Evolutionary conservation across 768 basidiomycete genomes (phyloP), one percentile per base, ranked within the genome.

Genomic region (Suillus bovinus): DNA sequence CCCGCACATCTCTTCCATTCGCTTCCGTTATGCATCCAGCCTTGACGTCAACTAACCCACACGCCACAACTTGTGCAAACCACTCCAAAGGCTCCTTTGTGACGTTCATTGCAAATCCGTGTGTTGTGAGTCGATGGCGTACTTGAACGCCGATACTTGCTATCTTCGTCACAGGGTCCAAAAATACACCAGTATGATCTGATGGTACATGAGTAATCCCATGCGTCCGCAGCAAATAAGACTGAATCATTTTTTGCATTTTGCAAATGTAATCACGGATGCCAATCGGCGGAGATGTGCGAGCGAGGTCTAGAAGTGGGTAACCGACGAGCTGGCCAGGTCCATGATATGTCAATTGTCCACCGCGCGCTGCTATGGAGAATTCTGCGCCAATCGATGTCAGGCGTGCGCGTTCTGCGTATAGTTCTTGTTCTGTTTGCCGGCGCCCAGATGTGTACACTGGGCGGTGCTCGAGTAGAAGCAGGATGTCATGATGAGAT

Each of bases 291-390:
- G 95, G 93, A 50, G 84, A 78, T 68, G 89, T 86, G 38, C 88
- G 86, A n/a, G 85, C 85, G 22, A 99, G 83, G 78, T 99, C 96
- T 57, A 98, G 80, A 58, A 99, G 81, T 2, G 95, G 94, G 72
- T 99, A 99, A 33, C 95, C 97, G 17, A 98, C 91, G 69, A 99
- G 81, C 76, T 99, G 97, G 7, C 97, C 97, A 2, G 97, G 96
- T 0, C 97, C 97, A 74, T 99, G 97, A 75, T 93, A 99, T 2
- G 97, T 99, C 61, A 94, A 83, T 77, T 98, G 89, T 3, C 97
- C 97, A 16, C 97, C 97, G 59, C 97, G 82, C 59, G 85, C 82
- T 3, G 94, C 87, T 27, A 85, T 78, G 42, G 91, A 84, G 69
- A 96, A 96, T 71, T 97, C 93, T 0, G 96, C 96, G 29, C 96